These are phyloP conservation scores for Hypoxylon subgilvum DNA, from an alignment of 495 filamentous ascomycete species.

Conservation along the genomic window DNA sequence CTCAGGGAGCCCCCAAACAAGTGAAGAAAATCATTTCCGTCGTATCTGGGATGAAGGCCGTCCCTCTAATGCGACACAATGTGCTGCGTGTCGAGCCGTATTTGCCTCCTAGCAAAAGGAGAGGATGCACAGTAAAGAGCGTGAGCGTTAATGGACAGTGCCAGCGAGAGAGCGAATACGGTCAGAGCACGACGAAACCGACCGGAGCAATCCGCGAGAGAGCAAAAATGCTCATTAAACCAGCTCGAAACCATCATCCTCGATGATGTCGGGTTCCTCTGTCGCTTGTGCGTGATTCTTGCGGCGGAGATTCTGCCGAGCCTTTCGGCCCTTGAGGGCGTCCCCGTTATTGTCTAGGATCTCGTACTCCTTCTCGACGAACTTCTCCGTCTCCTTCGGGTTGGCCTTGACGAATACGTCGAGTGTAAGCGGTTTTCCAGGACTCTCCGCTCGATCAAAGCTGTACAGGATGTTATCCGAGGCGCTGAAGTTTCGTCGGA, in stretches of 20 bases:
- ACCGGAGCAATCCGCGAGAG: not conserved
- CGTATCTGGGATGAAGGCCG: conserved; percentile 17
- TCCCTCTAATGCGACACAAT: not conserved
- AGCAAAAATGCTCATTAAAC: conserved; percentile 35
- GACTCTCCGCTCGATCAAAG: conserved; percentile 51
- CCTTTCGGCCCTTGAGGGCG: conserved; percentile 51
- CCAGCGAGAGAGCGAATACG: conserved; percentile 4
- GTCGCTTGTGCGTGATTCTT: conserved; percentile 16
- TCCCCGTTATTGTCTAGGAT: conserved; percentile 54
- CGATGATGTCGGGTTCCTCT: conserved; percentile 28
- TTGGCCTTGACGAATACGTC: conserved; percentile 53
- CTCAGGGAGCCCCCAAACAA: not conserved
- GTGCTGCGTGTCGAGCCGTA: not conserved
- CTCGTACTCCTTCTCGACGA: conserved; percentile 58
- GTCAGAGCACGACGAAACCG: not conserved
- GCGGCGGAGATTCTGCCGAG: conserved; percentile 46
- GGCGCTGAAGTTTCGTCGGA: conserved; percentile 32
- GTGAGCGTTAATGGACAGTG: not conserved
- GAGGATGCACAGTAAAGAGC: conserved; percentile 1
- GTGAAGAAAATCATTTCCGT: conserved; percentile 20
- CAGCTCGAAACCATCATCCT: conserved; percentile 56
- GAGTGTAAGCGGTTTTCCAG: conserved; percentile 46
- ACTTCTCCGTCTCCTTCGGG: conserved; percentile 49
- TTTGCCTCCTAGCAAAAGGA: not conserved
- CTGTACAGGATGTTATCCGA: conserved; percentile 51